A percentile compares a stretch with the other conserved stretches of the same genome.
These are phyloP conservation scores for Mucor circinelloides DNA, from an alignment of 371 early-diverging fungal genomes.

Conservation along the genomic window DNA sequence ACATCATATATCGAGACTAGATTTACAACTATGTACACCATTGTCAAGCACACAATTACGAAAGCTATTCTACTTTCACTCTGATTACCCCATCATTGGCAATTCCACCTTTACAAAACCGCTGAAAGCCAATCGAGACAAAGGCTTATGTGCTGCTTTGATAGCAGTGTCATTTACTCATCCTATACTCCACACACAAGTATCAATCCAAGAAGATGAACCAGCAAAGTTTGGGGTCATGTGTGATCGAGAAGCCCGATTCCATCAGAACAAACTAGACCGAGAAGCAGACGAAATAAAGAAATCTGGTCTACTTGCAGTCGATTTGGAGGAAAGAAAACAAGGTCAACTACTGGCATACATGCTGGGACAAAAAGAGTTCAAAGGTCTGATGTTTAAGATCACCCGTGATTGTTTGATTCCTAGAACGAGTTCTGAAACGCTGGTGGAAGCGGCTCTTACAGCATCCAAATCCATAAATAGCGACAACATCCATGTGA, in stretches of 20 bases:
- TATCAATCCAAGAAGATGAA: slow-evolving; percentile 35
- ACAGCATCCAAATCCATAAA: background rate
- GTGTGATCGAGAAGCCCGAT: slow-evolving; percentile 61
- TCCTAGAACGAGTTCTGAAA: slow-evolving; percentile 72
- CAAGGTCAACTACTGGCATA: slow-evolving; percentile 61
- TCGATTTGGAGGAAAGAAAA: slow-evolving; percentile 28
- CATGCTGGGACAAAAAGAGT: slow-evolving; percentile 61
- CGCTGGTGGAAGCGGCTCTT: slow-evolving; percentile 56
- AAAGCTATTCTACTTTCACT: slow-evolving; percentile 39
- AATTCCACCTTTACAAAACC: slow-evolving; percentile 57
- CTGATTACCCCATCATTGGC: slow-evolving; percentile 65
- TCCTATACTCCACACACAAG: slow-evolving; percentile 20
- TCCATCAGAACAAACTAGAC: slow-evolving; percentile 50
- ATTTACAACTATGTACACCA: slow-evolving; percentile 40
- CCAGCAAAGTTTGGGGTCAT: slow-evolving; percentile 56
- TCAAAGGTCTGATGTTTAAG: slow-evolving; percentile 57
- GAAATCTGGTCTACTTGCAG: slow-evolving; percentile 33
- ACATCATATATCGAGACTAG: slow-evolving; percentile 44
- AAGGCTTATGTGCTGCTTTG: slow-evolving; percentile 63
- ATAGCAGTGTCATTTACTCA: slow-evolving; percentile 50
- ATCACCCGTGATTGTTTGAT: slow-evolving; percentile 71
- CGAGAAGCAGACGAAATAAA: slow-evolving; percentile 52
- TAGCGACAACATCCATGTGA: slow-evolving; percentile 25
- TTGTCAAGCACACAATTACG: slow-evolving; percentile 40
- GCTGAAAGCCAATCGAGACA: slow-evolving; percentile 62